Base-by-base conservation (phyloP, 2,329 filamentous ascomycete species). In the Scedosporium minutisporum region DNA sequence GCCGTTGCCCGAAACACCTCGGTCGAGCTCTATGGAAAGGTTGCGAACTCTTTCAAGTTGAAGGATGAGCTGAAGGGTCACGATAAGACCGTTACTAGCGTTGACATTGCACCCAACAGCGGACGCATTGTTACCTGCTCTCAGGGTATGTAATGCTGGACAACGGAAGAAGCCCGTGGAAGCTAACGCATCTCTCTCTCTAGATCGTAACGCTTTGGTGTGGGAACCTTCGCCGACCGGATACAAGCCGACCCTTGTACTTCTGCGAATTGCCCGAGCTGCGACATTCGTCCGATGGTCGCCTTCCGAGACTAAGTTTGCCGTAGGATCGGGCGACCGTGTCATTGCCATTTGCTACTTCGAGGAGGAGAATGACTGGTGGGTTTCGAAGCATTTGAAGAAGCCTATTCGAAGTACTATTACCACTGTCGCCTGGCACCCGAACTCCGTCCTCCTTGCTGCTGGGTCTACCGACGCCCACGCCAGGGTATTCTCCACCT, bases 281-380 rank as follows among this genome's bases (percentile, higher is more conserved):
- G 95, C 95, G 3, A 99, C 95, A 0, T 97, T 93, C 72, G 95
- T 97, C 60, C 90, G 95, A 70, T 99, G 95, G 95, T 96, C 92
- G 23, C 95, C 95, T 2, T 93, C 90, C 23, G 95, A 99, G 81
- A 89, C 87, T 74, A 99, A 99, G 77, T 99, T 99, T 74, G 95
- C 95, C 62, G 95, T 97, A 27, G 95, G 95, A 65, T 97, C 93
- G 29, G 95, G 95, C 65, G 95, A 96, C 69, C 88, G 95, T 66
- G 89, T 96, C 67, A 96, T 99, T 70, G 92, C 95, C 48, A 85
- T 97, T 69, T 99, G 95, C 82, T 97, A 97, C 80, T 99, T 99
- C 70, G 95, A 99, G 73, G 91, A 96, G 74, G 95, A 99, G 77
- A 97, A 99, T 77, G 93, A 99, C 80, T 99, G 95, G 95, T 99